Conservation (phyloP, 148 eudicot species). For the Fagopyrum esculentum region DNA sequence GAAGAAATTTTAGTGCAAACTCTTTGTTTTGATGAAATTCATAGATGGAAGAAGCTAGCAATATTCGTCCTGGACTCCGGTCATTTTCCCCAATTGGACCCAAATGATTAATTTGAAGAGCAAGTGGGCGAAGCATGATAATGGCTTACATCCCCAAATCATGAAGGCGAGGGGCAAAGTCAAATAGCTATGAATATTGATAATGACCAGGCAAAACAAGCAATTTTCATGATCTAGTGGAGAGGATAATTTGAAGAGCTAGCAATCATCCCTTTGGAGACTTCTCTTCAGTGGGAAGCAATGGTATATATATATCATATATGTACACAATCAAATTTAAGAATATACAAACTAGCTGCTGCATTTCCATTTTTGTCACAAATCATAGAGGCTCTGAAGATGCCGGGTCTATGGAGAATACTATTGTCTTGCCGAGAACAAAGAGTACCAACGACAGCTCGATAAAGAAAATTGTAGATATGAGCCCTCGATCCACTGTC, state of each 20-base stretch:
- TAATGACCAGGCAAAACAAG: too few relatives aligned
- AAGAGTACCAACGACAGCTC: slow-evolving; percentile 63
- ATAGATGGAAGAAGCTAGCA: too few relatives aligned
- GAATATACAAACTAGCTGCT: not conserved
- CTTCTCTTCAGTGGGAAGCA: not conserved
- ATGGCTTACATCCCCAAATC: too few relatives aligned
- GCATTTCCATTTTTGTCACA: not conserved
- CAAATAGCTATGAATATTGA: too few relatives aligned
- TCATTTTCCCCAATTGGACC: too few relatives aligned
- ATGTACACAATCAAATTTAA: not conserved
- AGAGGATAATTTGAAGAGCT: not conserved
- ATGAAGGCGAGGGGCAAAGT: too few relatives aligned
- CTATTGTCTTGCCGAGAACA: slow-evolving; percentile 61
- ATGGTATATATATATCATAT: not conserved
- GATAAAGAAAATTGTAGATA: slow-evolving; percentile 60
- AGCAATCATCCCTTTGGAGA: not conserved
- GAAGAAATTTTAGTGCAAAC: not conserved
- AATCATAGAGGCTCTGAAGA: not conserved
- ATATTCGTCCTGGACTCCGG: too few relatives aligned
- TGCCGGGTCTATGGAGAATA: slow-evolving; percentile 6
- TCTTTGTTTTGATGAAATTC: not conserved
- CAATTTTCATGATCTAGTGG: not conserved
- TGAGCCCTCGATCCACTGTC: slow-evolving; percentile 67
- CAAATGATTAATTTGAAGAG: too few relatives aligned
- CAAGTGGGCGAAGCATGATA: too few relatives aligned